phyloP scores from a whole-genome alignment of 2,329 filamentous ascomycete genomes.

The Cercospora nicotianae region DNA sequence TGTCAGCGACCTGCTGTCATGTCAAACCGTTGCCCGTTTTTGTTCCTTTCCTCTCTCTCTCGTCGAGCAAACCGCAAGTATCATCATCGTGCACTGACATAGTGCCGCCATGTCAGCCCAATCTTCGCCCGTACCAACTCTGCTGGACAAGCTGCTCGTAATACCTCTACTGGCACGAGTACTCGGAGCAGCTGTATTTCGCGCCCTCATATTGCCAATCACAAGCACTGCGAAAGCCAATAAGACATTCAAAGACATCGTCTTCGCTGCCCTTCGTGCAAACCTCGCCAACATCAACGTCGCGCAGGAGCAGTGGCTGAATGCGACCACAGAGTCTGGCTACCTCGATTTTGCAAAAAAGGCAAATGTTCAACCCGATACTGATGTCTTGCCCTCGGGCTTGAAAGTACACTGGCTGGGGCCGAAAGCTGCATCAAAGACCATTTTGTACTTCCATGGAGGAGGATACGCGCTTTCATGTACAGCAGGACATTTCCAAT shows the following conservation, averaged over 20 bases:
- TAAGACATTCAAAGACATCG: constrained; percentile 31
- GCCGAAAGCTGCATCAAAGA: constrained; percentile 40
- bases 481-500: constrained; percentile 50
- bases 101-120: background rate
- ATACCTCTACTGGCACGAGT: constrained; percentile 31
- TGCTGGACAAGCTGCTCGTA: constrained; percentile 20
- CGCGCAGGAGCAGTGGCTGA: constrained; percentile 43
- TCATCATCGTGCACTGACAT: background rate
- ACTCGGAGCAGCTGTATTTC: constrained; percentile 36
- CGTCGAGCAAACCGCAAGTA: background rate
- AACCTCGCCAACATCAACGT: constrained; percentile 25
- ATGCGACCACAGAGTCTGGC: constrained; percentile 34
- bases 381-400: constrained; percentile 44
- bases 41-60: background rate
- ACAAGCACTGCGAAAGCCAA: constrained; percentile 34
- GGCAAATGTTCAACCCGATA: constrained; percentile 42
- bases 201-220: constrained; percentile 40
- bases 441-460: constrained; percentile 52
- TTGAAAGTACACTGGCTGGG: constrained; percentile 52
- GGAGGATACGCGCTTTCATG: constrained; percentile 58
- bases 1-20: background rate
- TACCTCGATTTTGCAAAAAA: constrained; percentile 42
- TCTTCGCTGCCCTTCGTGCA: constrained; percentile 31
- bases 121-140: constrained; percentile 1
- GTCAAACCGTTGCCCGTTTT: background rate